Conservation (phyloP, 495 filamentous ascomycete genomes). For the Acidomyces sp. region DNA sequence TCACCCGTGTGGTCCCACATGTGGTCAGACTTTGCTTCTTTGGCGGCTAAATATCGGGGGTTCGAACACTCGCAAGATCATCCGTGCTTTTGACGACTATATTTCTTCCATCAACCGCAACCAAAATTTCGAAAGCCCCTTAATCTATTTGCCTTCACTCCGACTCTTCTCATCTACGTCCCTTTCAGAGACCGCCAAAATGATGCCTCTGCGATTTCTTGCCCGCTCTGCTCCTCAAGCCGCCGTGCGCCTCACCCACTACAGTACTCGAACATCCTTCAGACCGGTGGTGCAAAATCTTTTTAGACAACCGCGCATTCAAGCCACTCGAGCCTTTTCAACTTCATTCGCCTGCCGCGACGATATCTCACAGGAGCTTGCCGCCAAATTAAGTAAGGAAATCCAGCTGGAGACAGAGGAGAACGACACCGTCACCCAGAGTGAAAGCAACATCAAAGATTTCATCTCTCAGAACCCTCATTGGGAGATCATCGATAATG, state of each 20-base stretch:
- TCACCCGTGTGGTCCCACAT: too few species aligned
- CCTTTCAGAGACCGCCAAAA: too few species aligned
- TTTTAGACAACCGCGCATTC: not conserved
- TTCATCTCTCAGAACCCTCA: slow-evolving; percentile 60
- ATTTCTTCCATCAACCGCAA: too few species aligned
- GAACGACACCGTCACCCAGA: slow-evolving; percentile 33
- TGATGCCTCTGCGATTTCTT: slow-evolving; percentile 16
- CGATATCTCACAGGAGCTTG: slow-evolving; percentile 51
- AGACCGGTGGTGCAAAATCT: not conserved
- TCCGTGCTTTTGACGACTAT: too few species aligned
- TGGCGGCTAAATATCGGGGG: too few species aligned
- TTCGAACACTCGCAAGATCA: too few species aligned
- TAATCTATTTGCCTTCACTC: too few species aligned
- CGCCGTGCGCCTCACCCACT: slow-evolving; percentile 4
- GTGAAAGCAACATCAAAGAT: slow-evolving; percentile 52
- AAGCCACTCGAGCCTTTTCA: slow-evolving; percentile 10
- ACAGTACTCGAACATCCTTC: not conserved
- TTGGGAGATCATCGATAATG: slow-evolving; percentile 57
- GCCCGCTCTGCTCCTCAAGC: slow-evolving; percentile 15
- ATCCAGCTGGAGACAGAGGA: slow-evolving; percentile 50
- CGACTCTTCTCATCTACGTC: too few species aligned
- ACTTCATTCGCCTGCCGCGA: slow-evolving; percentile 25
- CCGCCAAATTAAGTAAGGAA: slow-evolving; percentile 66
- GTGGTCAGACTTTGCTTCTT: too few species aligned
- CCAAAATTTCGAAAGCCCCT: too few species aligned